Percentiles rank a stretch among this genome's conserved stretches.
phyloP scores from a whole-genome alignment of 148 eudicot genomes.

The Bassia scoparia region DNA sequence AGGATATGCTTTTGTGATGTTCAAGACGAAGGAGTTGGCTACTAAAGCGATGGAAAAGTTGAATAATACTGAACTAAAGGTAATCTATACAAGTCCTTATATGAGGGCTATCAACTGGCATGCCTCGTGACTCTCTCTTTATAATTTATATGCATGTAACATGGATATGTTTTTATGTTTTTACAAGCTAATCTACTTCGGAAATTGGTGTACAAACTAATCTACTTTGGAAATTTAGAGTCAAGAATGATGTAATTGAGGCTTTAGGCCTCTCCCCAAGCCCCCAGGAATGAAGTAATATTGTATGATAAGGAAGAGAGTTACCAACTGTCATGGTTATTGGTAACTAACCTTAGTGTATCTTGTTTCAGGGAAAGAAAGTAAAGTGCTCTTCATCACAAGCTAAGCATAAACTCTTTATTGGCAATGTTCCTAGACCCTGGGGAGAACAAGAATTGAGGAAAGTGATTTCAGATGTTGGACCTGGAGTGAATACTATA shows the following conservation, averaged over 20 bases:
- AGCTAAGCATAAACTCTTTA: conserved; percentile 82
- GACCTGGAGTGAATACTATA: conserved; percentile 71
- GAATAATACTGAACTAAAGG: conserved; percentile 68
- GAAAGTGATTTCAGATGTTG: conserved; percentile 58
- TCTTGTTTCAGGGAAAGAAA: conserved; percentile 63
- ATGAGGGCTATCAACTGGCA: neutral
- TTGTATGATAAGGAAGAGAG: no score
- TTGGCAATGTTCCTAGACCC: conserved; percentile 78
- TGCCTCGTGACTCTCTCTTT: neutral
- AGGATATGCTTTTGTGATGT: conserved; percentile 95
- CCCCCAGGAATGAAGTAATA: no score
- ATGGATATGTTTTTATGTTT: neutral
- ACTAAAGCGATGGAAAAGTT: conserved; percentile 82
- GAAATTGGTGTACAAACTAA: neutral
- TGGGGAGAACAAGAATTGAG: conserved; percentile 75
- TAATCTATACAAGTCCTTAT: conserved; percentile 13
- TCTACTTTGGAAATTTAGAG: conserved; percentile 1
- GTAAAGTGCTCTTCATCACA: conserved; percentile 84
- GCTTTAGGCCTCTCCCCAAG: no score
- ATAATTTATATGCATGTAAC: neutral
- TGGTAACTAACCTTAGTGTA: neutral
- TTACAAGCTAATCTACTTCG: neutral
- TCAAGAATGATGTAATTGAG: no score
- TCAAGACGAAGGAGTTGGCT: conserved; percentile 77
- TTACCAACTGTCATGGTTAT: no score